Evolutionary conservation across 345 rosid genomes (phyloP).

Genomic region (Boechera retrofracta): DNA sequence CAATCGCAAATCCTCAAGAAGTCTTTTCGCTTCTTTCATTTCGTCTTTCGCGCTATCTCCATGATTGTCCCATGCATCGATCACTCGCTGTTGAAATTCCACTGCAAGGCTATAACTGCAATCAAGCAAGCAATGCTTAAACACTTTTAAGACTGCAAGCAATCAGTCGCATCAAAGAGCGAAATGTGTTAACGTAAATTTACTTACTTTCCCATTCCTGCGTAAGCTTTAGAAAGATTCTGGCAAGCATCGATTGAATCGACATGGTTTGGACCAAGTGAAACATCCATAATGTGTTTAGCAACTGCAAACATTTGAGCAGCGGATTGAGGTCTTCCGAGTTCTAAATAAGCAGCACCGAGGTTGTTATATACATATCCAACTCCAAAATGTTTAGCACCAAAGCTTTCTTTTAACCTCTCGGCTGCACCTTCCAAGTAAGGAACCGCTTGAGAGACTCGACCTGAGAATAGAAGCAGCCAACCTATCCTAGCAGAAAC

Average conservation of each 20-base stretch:
- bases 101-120: constrained; percentile 80
- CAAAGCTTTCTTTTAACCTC: constrained; percentile 87
- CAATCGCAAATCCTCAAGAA: constrained; percentile 64
- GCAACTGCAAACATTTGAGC: constrained; percentile 96
- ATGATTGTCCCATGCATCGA: constrained; percentile 86
- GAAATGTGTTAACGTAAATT: neutral
- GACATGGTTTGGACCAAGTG: constrained; percentile 91
- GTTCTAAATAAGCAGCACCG: constrained; percentile 93
- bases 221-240: constrained; percentile 89
- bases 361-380: constrained; percentile 92
- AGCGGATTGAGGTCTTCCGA: constrained; percentile 91
- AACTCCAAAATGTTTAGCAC: constrained; percentile 89
- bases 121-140: constrained; percentile 28
- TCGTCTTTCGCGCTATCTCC: constrained; percentile 70
- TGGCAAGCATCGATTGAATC: constrained; percentile 94
- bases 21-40: constrained; percentile 60
- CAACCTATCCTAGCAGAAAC: constrained; percentile 93
- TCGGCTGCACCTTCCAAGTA: constrained; percentile 87
- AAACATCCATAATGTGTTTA: constrained; percentile 89
- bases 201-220: constrained; percentile 79
- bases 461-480: constrained; percentile 81
- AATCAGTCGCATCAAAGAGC: neutral
- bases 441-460: constrained; percentile 85
- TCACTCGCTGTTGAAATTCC: constrained; percentile 77
- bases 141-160: constrained; percentile 2